Evolutionary conservation across 768 basidiomycete species (phyloP), one percentile per base, ranked within the genome.

Genomic region (Amyloporia xantha): DNA sequence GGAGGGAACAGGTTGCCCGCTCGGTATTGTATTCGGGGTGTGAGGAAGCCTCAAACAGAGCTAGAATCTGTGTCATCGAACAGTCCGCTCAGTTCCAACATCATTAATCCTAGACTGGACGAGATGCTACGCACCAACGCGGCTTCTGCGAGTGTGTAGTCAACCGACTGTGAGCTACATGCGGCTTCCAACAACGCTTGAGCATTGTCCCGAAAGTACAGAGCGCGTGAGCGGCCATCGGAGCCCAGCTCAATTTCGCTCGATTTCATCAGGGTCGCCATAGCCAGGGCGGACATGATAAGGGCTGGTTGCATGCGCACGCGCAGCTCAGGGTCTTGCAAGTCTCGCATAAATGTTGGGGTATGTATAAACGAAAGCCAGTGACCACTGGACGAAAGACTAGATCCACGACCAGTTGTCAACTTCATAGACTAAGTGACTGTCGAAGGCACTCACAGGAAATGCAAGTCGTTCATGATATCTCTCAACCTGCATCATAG

Each of bases 361-460:
- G 86, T 68, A 57, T 86, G 81, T 58, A 88, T 74, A 59, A 86
- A 88, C 9, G 82, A 79, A 59, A 87, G 77, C 81, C 82, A 86
- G 52, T 84, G 78, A 19, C 75, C 77, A 23, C 79, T 79, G 47
- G 81, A 77, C 20, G 71, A 68, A 58, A 84, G 82, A 56, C 87
- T 90, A 55, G 33, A n/a, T n/a, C 41, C 38, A 28, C n/a, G 35
- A 36, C 19, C n/a, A 47, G 6, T 27, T 21, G 21, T 27, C 23
- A 25, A 7, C 30, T 20, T 25, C n/a, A 35, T 17, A 41, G 48
- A 45, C 36, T 23, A 23, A 42, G 12, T n/a, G n/a, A n/a, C n/a
- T n/a, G n/a, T n/a, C 24, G 37, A 30, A 24, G 20, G 44, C 21
- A 65, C 76, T 50, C 50, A 84, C 82, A 85, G 59, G 44, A 70